phyloP scores from a whole-genome alignment of 306 rosid genomes.

The Mimosa bimucronata region DNA sequence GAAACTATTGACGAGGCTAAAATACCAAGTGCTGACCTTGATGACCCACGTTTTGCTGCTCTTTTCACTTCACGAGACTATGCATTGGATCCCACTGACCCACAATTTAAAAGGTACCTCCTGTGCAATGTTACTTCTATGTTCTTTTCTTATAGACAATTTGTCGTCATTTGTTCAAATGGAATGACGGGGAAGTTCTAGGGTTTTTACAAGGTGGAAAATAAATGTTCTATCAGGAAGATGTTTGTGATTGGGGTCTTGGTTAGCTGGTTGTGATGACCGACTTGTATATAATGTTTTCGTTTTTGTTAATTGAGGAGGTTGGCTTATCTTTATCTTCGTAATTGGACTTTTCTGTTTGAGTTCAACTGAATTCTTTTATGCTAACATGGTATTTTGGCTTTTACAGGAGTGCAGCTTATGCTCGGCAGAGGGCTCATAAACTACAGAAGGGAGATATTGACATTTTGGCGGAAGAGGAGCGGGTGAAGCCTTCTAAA shows the following conservation, averaged over 20 bases:
- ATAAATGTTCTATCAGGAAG: background rate
- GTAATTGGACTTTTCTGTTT: background rate
- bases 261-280: background rate
- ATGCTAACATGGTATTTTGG: slow-evolving; percentile 27
- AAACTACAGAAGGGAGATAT: slow-evolving; percentile 39
- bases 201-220: background rate
- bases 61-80: slow-evolving; percentile 59
- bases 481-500: slow-evolving; percentile 21
- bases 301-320: background rate
- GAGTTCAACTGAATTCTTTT: background rate
- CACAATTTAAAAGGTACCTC: slow-evolving; percentile 85
- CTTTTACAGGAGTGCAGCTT: slow-evolving; percentile 61
- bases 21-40: slow-evolving; percentile 58
- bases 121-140: slow-evolving; percentile 14
- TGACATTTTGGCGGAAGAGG: slow-evolving; percentile 34
- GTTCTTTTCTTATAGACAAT: background rate
- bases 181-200: slow-evolving; percentile 11
- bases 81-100: slow-evolving; percentile 87
- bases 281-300: background rate
- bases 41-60: slow-evolving; percentile 83
- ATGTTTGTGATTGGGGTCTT: background rate
- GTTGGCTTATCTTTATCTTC: background rate
- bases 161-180: background rate
- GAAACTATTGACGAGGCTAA: slow-evolving; percentile 62
- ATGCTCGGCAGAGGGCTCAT: slow-evolving; percentile 54